Percentiles rank a stretch among this genome's conserved stretches.
phyloP scores from a whole-genome alignment of 208 protist genomes.

The Leishmania major region DNA sequence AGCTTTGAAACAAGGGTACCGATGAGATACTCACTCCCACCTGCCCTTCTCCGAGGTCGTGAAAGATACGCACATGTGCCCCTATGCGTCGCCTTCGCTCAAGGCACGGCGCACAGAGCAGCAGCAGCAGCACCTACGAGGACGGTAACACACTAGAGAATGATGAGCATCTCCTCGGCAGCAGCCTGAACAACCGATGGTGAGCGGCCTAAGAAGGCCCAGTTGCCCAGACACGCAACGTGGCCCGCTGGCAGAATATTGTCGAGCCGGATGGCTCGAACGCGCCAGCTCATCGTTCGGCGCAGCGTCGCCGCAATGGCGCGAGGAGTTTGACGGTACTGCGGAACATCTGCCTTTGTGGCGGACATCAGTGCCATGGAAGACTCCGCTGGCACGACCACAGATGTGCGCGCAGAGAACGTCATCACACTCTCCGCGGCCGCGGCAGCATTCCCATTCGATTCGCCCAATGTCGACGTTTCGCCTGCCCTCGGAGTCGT shows the following conservation, averaged over 20 bases:
- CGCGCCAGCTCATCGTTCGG: conserved; percentile 51
- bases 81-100: background rate
- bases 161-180: conserved; percentile 48
- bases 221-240: conserved; percentile 55
- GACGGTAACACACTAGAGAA: conserved; percentile 17
- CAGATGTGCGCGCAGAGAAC: background rate
- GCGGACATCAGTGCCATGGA: background rate
- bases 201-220: conserved; percentile 33
- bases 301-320: conserved; percentile 53
- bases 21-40: background rate
- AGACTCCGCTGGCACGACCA: background rate
- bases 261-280: conserved; percentile 55
- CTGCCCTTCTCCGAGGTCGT: background rate
- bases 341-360: conserved; percentile 7
- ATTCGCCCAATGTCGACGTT: background rate
- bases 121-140: too few relatives aligned
- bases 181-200: conserved; percentile 48
- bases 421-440: background rate
- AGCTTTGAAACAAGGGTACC: background rate
- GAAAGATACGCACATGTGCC: background rate
- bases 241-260: conserved; percentile 53
- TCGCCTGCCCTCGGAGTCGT: background rate
- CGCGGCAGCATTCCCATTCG: background rate
- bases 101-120: background rate
- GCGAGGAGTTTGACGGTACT: conserved; percentile 33